Base-by-base conservation (phyloP, 257 asterid genomes). In the Primulina tabacum region DNA sequence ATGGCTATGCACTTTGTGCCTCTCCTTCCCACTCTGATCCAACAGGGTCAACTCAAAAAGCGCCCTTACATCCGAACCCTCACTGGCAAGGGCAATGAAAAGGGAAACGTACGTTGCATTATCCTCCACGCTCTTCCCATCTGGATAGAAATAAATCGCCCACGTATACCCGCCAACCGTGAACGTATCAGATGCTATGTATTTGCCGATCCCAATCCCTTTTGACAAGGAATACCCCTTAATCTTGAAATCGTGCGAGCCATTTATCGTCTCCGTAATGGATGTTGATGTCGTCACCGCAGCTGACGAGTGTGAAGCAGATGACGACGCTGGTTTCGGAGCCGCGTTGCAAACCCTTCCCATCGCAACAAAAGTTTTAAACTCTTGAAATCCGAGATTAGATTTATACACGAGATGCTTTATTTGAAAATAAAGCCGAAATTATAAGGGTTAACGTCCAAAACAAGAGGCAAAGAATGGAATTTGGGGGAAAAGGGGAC, bases 1-100 rank as follows among this genome's bases (percentile, higher is more conserved):
- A 85, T 93, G 99, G 81, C 86, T 93, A 71, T 88, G 97, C 78
- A 92, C 88, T 88, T 90, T 90, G 82, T 93, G 97, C 86, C 88
- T 89, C 83, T 78, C 95, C 83, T 79, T 85, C 61, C 97, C 97
- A 75, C 97, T 90, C 83, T 90, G 99, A 79, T 93, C 99, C 72
- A 87, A 69, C 59, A 93, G 89, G 28, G 90, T 88, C 71, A 90
- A 79, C 85, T 93, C 97, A 71, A 93, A 93, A 53, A 93, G 95
- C 62, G 96, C 99, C 78, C 95, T 85, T 2, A 90, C 95, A 28
- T 93, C 97, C 71, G 88, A 78, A 2, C 92, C 99, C 75, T 90
- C 97, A 37, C 95, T 87, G 2, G 96, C 97, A 35, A 90, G 68
- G 18, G 94, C 96, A 62, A 90, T 87, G 73, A 88, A 93, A 78